A percentile compares a stretch with the other conserved stretches of the same genome.
phyloP scores from a whole-genome alignment of 352 stramenopile species.

The Aphanomyces stellatus region DNA sequence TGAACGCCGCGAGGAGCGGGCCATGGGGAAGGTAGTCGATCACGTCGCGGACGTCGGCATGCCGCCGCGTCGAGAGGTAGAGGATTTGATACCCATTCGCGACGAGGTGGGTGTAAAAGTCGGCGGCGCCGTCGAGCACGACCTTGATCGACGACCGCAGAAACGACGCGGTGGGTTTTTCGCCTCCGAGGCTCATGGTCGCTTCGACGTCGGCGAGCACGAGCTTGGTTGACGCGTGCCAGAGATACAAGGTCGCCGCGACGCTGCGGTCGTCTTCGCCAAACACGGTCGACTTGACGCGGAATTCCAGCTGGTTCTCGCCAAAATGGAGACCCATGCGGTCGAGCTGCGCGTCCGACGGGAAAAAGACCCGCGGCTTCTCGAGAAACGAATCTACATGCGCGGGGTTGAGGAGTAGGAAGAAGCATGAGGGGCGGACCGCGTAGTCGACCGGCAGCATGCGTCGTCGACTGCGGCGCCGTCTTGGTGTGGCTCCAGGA shows the following conservation, averaged over 20 bases:
- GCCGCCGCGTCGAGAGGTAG: constrained; percentile 63
- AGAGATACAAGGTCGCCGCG: constrained; percentile 57
- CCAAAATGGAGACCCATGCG: constrained; percentile 50
- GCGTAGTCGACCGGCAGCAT: too few relatives aligned
- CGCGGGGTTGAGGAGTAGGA: not conserved
- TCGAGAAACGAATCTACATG: constrained; percentile 4
- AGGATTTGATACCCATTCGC: constrained; percentile 69
- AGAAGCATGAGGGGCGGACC: not conserved
- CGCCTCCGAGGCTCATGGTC: constrained; percentile 39
- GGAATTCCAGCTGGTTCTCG: constrained; percentile 66
- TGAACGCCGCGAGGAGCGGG: constrained; percentile 60
- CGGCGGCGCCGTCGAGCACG: constrained; percentile 35
- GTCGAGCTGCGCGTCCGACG: constrained; percentile 45
- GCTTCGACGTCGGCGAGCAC: constrained; percentile 77
- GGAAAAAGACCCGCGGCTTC: constrained; percentile 12
- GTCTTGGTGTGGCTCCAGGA: too few relatives aligned
- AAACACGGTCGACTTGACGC: constrained; percentile 25
- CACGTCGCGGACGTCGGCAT: constrained; percentile 32
- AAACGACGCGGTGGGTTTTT: constrained; percentile 28
- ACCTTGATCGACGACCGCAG: constrained; percentile 1
- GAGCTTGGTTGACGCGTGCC: constrained; percentile 58
- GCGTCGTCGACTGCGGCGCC: too few relatives aligned
- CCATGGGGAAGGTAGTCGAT: constrained; percentile 48
- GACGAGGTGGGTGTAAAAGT: constrained; percentile 61
- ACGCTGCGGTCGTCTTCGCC: constrained; percentile 30